Base-by-base conservation (phyloP, 2,329 filamentous ascomycete species). In the Colletotrichum godetiae region DNA sequence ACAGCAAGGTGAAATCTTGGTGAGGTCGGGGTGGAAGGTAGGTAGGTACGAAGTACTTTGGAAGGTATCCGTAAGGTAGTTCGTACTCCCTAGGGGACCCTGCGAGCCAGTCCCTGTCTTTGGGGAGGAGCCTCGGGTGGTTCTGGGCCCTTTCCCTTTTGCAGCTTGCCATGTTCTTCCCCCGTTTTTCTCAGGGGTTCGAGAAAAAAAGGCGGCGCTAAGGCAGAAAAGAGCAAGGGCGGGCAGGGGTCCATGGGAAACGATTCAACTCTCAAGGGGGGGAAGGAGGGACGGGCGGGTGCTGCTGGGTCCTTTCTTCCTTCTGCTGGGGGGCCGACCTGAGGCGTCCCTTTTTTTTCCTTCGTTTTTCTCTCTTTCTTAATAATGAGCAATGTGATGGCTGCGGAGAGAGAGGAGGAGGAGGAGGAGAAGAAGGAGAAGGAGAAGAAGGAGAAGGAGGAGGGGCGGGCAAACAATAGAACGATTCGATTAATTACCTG, bases 111-210 rank as follows among this genome's bases (percentile, higher is more conserved):
- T 37, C 27, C 29, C 31, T 31, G 29, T 37, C 49, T 22, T 22
- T 64, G 42, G 65, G 65, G 58, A 33, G 29, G 59, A 68, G 65
- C 52, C 5, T 68, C 53, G 65, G 65, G 59, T 56, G 58, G 65
- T 72, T 68, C 66, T 73, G 65, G 69, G 70, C 66, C 59, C 69
- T 69, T 70, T 70, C 70, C 60, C 46, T 61, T 49, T 49, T 49
- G 42, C 42, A 49, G 42, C 58, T 59, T 65, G 71, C 71, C 61
- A 73, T 70, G 70, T 61, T 67, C 57, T 62, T 65, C 71, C 71
- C 71, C 67, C 71, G 56, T 66, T 73, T 57, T 57, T 49, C 27
- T 58, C 67, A 71, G 71, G 71, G 71, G 67, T 66, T 66, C 35
- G 35, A 49, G 58, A 37, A 58, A 60, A 60, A 56, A 61, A 42